Evolutionary conservation across 148 eudicot species (phyloP), one percentile per base, ranked within the genome.

Genomic region (Persicaria maculosa): DNA sequence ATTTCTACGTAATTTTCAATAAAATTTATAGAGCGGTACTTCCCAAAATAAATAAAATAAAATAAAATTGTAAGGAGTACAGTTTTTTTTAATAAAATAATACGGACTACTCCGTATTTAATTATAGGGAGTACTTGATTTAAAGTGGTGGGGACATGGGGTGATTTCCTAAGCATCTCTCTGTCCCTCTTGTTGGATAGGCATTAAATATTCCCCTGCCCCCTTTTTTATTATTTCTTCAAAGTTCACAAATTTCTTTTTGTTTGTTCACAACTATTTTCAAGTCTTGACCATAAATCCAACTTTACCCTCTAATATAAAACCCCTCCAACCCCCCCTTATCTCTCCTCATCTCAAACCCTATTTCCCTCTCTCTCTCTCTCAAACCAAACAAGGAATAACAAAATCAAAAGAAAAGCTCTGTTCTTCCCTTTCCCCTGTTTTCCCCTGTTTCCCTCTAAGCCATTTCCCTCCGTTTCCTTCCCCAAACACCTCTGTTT

Each of bases 161-260:
- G 70, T 43, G 70, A 65, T 65, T 40, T 65, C 43, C 47, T 46
- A 65, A 65, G 70, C 70, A 65, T 65, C 70, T 65, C 43, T 65
- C 47, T 65, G 70, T 65, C 70, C 46, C 47, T 65, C 46, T 15
- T 15, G 4, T 6, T 65, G 4, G 17, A 65, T 46, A 65, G 19
- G 70, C 70, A 65, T 65, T 65, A 65, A 64, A 64, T 64, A 64
- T 64, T 64, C 69, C 45, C 19, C 44, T 10, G 43, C 40, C 22
- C 40, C 36, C 40, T 15, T 5, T 12, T 20, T 65, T 65, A 40
- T 17, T 14, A 0, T 40, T 19, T 12, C 14, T 40, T 14, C 44
- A 22, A 62, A 9, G 10, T 62, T 31, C 10, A 7, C 31, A 16
- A 11, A 59, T 59, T 59, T 22, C 65, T 59, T 59, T 20, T 43